Evolutionary conservation across 1,139 yeast genomes (phyloP).

Genomic region (Taphrina populina): DNA sequence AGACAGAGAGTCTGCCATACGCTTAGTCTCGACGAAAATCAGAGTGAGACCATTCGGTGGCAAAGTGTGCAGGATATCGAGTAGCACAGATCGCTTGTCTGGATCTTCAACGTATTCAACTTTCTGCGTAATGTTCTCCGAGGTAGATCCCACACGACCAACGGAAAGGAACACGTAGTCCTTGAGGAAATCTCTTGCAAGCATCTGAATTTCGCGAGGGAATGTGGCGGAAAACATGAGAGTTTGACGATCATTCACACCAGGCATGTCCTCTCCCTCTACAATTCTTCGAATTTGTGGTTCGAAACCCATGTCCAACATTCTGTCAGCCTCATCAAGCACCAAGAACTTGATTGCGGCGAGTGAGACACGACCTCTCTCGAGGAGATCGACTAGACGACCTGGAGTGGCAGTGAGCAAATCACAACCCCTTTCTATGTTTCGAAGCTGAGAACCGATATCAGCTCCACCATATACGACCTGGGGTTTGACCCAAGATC

Average conservation of each 20-base stretch:
- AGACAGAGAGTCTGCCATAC: constrained; percentile 95
- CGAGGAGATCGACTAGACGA: constrained; percentile 92
- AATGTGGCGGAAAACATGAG: constrained; percentile 98
- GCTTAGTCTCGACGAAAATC: constrained; percentile 95
- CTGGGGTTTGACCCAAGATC: constrained; percentile 97
- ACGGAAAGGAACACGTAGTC: constrained; percentile 94
- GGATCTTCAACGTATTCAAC: constrained; percentile 90
- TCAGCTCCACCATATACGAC: constrained; percentile 99
- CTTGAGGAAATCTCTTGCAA: constrained; percentile 94
- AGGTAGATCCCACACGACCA: constrained; percentile 97
- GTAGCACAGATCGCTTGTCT: constrained; percentile 86
- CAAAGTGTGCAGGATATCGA: constrained; percentile 81
- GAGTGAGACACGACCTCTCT: constrained; percentile 89
- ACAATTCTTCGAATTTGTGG: constrained; percentile 98
- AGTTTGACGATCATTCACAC: constrained; percentile 85
- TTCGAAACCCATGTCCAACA: constrained; percentile 99
- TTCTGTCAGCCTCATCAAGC: constrained; percentile 98
- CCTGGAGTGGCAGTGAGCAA: constrained; percentile 97
- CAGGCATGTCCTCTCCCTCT: constrained; percentile 97
- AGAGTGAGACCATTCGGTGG: constrained; percentile 75
- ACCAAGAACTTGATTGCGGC: constrained; percentile 89
- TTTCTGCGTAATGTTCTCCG: constrained; percentile 95
- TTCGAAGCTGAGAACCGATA: constrained; percentile 80
- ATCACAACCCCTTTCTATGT: constrained; percentile 91
- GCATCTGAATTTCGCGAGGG: constrained; percentile 95